A percentile compares a stretch with the other conserved stretches of the same genome.
Evolutionary conservation across 2,329 filamentous ascomycete species (phyloP).

Genomic region (Botrytis sinoallii): DNA sequence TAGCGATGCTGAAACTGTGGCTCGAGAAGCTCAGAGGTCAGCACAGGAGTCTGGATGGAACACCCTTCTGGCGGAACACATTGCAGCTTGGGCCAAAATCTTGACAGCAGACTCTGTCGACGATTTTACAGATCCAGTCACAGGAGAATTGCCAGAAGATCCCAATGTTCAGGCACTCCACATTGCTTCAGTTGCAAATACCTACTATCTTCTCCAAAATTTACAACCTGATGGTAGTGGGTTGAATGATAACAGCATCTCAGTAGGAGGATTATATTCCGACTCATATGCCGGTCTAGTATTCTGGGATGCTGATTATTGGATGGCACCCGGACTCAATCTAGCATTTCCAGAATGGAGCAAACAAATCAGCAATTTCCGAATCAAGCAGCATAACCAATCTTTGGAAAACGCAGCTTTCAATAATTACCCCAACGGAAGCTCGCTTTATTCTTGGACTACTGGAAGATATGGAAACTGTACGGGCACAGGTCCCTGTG

Average conservation of each 20-base stretch:
- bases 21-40: slow-evolving; percentile 51
- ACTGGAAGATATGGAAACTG: slow-evolving; percentile 66
- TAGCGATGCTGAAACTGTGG: slow-evolving; percentile 51
- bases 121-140: slow-evolving; percentile 54
- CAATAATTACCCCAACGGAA: slow-evolving; percentile 54
- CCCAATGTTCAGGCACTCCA: slow-evolving; percentile 54
- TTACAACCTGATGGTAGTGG: slow-evolving; percentile 46
- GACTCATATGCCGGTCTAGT: slow-evolving; percentile 62
- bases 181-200: slow-evolving; percentile 52
- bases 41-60: slow-evolving; percentile 54
- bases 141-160: slow-evolving; percentile 56
- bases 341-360: slow-evolving; percentile 60
- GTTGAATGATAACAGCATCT: slow-evolving; percentile 60
- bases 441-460: slow-evolving; percentile 67
- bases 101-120: slow-evolving; percentile 62
- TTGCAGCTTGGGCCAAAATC: slow-evolving; percentile 58
- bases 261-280: slow-evolving; percentile 65
- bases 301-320: slow-evolving; percentile 43
- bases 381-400: slow-evolving; percentile 55
- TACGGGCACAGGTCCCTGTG: slow-evolving; percentile 60
- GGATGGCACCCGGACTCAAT: slow-evolving; percentile 56
- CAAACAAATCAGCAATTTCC: slow-evolving; percentile 62
- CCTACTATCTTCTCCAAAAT: slow-evolving; percentile 56
- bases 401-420: slow-evolving; percentile 60
- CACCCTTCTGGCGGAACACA: slow-evolving; percentile 53